Evolutionary conservation across 305 asterid genomes (phyloP).

Genomic region (Fraxinus baroniana): DNA sequence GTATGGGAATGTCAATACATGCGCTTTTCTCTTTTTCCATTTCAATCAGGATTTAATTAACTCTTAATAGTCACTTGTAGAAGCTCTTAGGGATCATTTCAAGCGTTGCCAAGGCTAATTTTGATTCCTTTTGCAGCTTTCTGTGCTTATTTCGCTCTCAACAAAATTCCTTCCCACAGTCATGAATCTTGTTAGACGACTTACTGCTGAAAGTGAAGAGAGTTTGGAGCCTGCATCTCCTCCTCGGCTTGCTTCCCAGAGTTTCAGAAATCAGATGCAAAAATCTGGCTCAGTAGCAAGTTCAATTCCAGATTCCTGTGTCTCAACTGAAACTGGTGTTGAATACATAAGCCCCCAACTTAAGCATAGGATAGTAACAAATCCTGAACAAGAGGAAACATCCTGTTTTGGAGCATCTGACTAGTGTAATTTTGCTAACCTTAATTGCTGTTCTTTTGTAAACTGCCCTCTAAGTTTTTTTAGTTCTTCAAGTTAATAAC

Average conservation of each 20-base stretch:
- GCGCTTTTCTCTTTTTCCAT: not conserved
- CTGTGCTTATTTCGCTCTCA: slow-evolving; percentile 43
- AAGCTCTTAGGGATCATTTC: not conserved
- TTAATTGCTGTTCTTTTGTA: not conserved
- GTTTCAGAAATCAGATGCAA: slow-evolving; percentile 23
- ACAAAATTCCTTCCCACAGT: slow-evolving; percentile 46
- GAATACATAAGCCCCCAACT: slow-evolving; percentile 33
- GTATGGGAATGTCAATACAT: not conserved
- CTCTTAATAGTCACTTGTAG: not conserved
- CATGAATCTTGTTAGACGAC: slow-evolving; percentile 38
- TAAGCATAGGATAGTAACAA: slow-evolving; percentile 23
- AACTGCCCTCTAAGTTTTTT: not conserved
- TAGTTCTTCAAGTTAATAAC: not conserved
- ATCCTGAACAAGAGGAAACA: slow-evolving; percentile 27
- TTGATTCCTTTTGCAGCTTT: slow-evolving; percentile 31
- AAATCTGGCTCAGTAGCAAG: slow-evolving; percentile 21
- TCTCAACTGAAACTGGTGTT: slow-evolving; percentile 30
- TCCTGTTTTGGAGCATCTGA: not conserved
- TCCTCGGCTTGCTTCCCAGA: slow-evolving; percentile 28
- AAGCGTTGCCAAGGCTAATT: not conserved
- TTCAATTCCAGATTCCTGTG: slow-evolving; percentile 34
- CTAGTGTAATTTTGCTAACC: not conserved
- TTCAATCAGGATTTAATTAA: not conserved
- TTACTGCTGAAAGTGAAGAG: slow-evolving; percentile 29
- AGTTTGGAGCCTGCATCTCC: slow-evolving; percentile 18